These are phyloP conservation scores for Dovyalis caffra DNA, from an alignment of 345 rosid genomes.

Conservation along the genomic window DNA sequence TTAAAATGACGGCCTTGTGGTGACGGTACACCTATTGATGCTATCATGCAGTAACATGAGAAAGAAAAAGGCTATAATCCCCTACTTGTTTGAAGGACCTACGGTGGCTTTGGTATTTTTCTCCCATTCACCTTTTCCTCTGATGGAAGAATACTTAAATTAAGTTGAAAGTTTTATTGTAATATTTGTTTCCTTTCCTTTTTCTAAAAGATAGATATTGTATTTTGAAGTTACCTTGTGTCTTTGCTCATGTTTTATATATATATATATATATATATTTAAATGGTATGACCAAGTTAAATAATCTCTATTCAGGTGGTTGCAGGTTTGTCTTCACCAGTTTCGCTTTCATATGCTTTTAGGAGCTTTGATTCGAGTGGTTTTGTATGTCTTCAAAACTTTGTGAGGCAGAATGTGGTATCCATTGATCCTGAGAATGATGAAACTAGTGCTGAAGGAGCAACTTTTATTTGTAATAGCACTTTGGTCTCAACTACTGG, in stretches of 20 bases:
- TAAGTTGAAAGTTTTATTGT: neutral
- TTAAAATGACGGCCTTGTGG: neutral
- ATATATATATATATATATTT: too few relatives aligned
- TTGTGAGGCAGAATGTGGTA: slow-evolving; percentile 34
- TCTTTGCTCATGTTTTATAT: neutral
- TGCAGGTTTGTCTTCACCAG: slow-evolving; percentile 46
- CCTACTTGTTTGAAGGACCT: neutral
- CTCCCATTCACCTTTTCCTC: neutral
- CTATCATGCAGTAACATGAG: neutral
- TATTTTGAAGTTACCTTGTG: too few relatives aligned
- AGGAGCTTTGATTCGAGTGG: slow-evolving; percentile 30
- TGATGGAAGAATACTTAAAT: neutral
- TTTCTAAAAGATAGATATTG: too few relatives aligned
- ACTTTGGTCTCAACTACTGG: slow-evolving; percentile 41
- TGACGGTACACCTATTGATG: neutral
- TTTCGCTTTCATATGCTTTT: slow-evolving; percentile 34
- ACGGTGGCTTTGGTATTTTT: neutral
- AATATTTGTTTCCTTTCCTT: too few relatives aligned
- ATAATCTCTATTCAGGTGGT: slow-evolving; percentile 52
- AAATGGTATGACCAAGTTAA: slow-evolving; percentile 19
- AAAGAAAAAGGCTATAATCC: neutral
- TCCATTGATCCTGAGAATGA: slow-evolving; percentile 35
- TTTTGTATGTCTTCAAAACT: slow-evolving; percentile 39
- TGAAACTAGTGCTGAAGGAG: slow-evolving; percentile 31
- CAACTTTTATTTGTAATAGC: slow-evolving; percentile 29